These are phyloP conservation scores for Talaromyces amestolkiae DNA, from an alignment of 2,329 filamentous ascomycete genomes.

Conservation along the genomic window DNA sequence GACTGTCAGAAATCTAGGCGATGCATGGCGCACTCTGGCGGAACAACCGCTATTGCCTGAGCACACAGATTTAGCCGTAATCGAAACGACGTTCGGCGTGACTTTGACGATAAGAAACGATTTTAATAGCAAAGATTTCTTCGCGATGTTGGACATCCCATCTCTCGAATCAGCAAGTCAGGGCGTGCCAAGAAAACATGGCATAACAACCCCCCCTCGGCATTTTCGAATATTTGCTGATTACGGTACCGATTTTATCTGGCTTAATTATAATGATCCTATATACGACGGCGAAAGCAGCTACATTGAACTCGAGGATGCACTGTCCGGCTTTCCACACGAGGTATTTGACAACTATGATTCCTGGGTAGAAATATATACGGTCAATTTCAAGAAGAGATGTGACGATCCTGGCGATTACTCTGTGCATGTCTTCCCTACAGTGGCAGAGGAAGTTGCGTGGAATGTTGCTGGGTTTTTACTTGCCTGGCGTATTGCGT, in stretches of 20 bases:
- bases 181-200: background rate
- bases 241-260: slow-evolving; percentile 23
- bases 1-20: slow-evolving; percentile 20
- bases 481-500: slow-evolving; percentile 24
- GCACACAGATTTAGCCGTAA: background rate
- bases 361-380: slow-evolving; percentile 23
- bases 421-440: slow-evolving; percentile 17
- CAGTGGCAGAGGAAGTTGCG: slow-evolving; percentile 21
- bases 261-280: slow-evolving; percentile 19
- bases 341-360: slow-evolving; percentile 21
- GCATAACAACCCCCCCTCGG: background rate
- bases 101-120: background rate
- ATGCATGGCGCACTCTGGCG: slow-evolving; percentile 20
- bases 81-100: background rate
- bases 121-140: background rate
- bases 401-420: slow-evolving; percentile 17
- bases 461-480: slow-evolving; percentile 26
- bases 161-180: background rate
- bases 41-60: slow-evolving; percentile 10
- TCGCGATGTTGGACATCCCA: background rate
- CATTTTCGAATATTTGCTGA: slow-evolving; percentile 25
- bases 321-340: slow-evolving; percentile 17
- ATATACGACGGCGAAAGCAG: slow-evolving; percentile 14
- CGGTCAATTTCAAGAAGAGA: slow-evolving; percentile 16
- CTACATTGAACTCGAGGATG: slow-evolving; percentile 9